phyloP scores from a whole-genome alignment of 2,329 filamentous ascomycete species.

The Fusarium albidum region DNA sequence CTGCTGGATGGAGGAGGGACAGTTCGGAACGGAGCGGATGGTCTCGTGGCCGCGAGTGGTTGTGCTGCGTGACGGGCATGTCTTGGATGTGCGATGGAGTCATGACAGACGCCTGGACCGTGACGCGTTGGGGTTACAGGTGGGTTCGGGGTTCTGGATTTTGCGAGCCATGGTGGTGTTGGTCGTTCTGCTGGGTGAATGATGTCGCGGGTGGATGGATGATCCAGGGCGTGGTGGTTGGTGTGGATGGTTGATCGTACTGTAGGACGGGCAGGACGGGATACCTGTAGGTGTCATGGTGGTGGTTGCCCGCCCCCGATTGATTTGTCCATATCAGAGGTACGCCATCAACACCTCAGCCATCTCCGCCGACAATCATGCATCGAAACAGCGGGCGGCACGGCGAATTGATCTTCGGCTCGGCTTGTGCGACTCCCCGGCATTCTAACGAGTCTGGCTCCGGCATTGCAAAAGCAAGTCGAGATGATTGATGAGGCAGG shows the following conservation, averaged over 20 bases:
- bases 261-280: slow-evolving; percentile 15
- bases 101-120: slow-evolving; percentile 26
- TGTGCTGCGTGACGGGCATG: slow-evolving; percentile 37
- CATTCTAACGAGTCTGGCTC: background rate
- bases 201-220: slow-evolving; percentile 32
- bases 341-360: slow-evolving; percentile 1
- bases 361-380: slow-evolving; percentile 5
- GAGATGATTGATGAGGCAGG: slow-evolving; percentile 9
- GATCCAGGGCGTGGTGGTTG: slow-evolving; percentile 29
- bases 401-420: slow-evolving; percentile 2
- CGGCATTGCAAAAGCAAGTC: slow-evolving; percentile 4
- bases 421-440: slow-evolving; percentile 7
- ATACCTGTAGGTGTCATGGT: slow-evolving; percentile 9
- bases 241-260: slow-evolving; percentile 31
- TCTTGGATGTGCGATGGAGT: slow-evolving; percentile 36
- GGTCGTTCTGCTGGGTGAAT: slow-evolving; percentile 23
- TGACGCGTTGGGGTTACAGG: slow-evolving; percentile 25
- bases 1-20: slow-evolving; percentile 22
- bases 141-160: slow-evolving; percentile 24
- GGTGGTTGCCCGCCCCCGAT: slow-evolving; percentile 16
- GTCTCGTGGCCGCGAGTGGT: slow-evolving; percentile 37
- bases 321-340: background rate
- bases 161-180: slow-evolving; percentile 17
- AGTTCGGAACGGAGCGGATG: slow-evolving; percentile 27
- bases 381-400: slow-evolving; percentile 9